Evolutionary conservation across 2,329 filamentous ascomycete genomes (phyloP), one percentile per base, ranked within the genome.

Genomic region (Penicillium palitans): DNA sequence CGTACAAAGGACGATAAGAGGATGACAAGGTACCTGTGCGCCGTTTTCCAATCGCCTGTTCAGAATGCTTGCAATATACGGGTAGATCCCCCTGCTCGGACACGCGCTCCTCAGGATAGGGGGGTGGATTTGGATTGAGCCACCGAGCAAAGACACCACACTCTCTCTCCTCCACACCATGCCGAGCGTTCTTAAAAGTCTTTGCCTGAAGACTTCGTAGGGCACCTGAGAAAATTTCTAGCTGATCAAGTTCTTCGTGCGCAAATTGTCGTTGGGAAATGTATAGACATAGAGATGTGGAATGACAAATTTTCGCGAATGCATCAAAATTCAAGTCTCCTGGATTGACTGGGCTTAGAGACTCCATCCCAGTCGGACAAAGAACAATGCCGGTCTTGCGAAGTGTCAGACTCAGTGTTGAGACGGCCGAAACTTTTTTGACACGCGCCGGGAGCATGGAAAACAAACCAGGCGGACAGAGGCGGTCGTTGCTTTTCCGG

Each of bases 301-400:
- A 66, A 49, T 59, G 51, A 54, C 64, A 62, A 19, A 66, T 65
- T 31, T 57, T 63, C 25, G 61, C 59, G 45, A 63, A 65, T 33
- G 62, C 29, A 27, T 44, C 12, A 25, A 66, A 58, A 24, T 61
- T 41, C 35, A 50, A 12, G 41, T 64, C 53, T 45, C 39, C 51
- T 40, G 31, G 59, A 7, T 19, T 47, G 40, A 55, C 57, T 52
- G 63, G 58, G 25, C 46, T 60, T 54, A 63, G 31, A 58, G 46
- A 40, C 41, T 64, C 46, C 46, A 54, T 47, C 13, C 37, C 39
- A 37, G 62, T 52, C 44, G 58, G 60, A 61, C 60, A 60, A 57
- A 64, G 40, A 57, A 66, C 57, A 55, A 59, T 52, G 35, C 62
- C 62, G 35, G 52, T 46, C 17, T 41, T 44, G 56, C 24, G 2